Base-by-base conservation (phyloP, 75 land plant species). In the Isoetes taiwanensis region DNA sequence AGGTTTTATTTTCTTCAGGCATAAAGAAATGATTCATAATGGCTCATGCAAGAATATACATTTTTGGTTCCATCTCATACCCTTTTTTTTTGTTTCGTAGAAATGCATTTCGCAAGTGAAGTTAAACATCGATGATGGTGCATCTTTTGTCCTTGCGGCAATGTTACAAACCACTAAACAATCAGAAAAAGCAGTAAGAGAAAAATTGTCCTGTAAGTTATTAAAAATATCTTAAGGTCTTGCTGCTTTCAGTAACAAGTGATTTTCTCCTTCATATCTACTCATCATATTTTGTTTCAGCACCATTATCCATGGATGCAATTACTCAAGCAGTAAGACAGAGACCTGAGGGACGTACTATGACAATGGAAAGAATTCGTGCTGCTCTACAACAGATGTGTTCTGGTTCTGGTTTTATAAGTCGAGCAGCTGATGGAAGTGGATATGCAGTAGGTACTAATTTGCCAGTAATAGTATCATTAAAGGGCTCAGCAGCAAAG, bases 361-460 rank as follows among this genome's bases (percentile, higher is more conserved):
- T 90, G 84, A 80, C 83, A 6, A 39, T 80, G 61, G 93, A 86
- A 20, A 76, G 68, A 37, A 72, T 86, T 24, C 64, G 76, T 54
- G 63, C 64, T 26, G 67, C 76, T 21, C 85, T 90, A 50, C 61
- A 54, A 1, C 66, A 78, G 54, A 72, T 90, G 61, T 71, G 74
- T 50, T 67, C 77, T 57, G 54, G 63, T 17, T 52, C 70, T 5
- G 76, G 73, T 26, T 71, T 60, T 54, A 30, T 75, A 16, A 57
- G 35, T 29, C 38, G 46, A 5, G 54, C 52, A 21, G 67, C 62
- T 6, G 84, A 69, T 24, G n/a, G 31, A 57, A 76, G 54, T 28
- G 71, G 58, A 30, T 54, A 31, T 46, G 63, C 55, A 37, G 69
- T 59, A 59, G 64, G 60, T 21, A 54, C 64, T 41, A 46, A 34